Conservation (phyloP, 768 basidiomycete species). For the Termitomyces sp. region DNA sequence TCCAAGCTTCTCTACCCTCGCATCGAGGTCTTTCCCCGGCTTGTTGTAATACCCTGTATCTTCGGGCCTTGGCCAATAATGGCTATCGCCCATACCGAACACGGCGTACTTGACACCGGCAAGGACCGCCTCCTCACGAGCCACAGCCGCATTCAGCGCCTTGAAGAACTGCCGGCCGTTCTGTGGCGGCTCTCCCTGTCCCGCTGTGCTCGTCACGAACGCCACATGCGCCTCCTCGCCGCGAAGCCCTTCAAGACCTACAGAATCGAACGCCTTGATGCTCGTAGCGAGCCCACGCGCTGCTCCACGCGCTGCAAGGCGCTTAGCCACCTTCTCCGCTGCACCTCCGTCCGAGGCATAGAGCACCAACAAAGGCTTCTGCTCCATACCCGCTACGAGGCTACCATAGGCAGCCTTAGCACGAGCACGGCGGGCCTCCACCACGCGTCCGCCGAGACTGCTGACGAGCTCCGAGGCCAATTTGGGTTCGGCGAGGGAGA, state of each 20-base stretch:
- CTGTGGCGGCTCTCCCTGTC: constrained; percentile 97
- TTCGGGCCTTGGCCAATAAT: constrained; percentile 97
- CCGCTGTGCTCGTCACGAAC: constrained; percentile 90
- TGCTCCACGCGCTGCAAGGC: constrained; percentile 77
- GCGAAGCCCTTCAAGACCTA: constrained; percentile 68
- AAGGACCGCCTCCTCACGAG: constrained; percentile 56
- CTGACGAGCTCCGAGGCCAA: constrained; percentile 80
- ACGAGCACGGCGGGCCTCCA: constrained; percentile 76
- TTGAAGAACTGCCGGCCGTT: constrained; percentile 92
- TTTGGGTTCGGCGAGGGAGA: constrained; percentile 76
- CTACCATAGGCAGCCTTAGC: constrained; percentile 84
- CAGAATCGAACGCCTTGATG: constrained; percentile 76
- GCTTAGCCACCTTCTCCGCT: constrained; percentile 95
- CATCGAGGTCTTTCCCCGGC: constrained; percentile 86
- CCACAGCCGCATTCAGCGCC: constrained; percentile 64
- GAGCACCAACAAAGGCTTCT: constrained; percentile 84
- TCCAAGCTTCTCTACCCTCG: constrained; percentile 74
- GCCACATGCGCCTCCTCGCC: constrained; percentile 69
- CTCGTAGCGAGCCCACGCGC: constrained; percentile 78
- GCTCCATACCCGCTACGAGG: constrained; percentile 79
- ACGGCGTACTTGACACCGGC: constrained; percentile 73
- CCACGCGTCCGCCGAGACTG: constrained; percentile 79
- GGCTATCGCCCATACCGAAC: constrained; percentile 96
- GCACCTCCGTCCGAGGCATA: constrained; percentile 94
- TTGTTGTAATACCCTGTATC: constrained; percentile 99